These are phyloP conservation scores for Saccharomycopsis phalli DNA, from an alignment of 1,139 yeast species.

Conservation along the genomic window DNA sequence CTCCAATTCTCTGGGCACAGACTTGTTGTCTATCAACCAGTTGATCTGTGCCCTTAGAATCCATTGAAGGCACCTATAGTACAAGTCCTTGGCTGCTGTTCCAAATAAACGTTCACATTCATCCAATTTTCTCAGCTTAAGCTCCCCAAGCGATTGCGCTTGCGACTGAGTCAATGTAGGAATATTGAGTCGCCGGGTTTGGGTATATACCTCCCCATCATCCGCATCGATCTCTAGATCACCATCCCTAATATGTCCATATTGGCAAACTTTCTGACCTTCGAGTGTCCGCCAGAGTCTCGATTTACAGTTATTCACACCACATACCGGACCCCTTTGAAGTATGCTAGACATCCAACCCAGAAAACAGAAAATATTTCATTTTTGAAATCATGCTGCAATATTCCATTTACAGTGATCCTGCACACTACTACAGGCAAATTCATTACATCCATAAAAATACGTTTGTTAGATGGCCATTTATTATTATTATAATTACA, in stretches of 20 bases:
- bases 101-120: conserved; percentile 39
- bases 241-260: conserved; percentile 83
- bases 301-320: conserved; percentile 82
- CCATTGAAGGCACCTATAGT: conserved; percentile 45
- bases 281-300: conserved; percentile 60
- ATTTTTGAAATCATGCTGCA: too few species aligned
- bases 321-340: conserved; percentile 69
- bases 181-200: conserved; percentile 49
- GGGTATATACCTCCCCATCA: conserved; percentile 38
- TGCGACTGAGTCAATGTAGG: conserved; percentile 28
- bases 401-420: too few species aligned
- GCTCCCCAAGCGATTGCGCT: conserved; percentile 18
- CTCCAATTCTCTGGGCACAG: conserved; percentile 32
- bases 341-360: not conserved
- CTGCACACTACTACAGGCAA: too few species aligned
- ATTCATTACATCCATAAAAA: too few species aligned
- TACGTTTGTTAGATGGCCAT: too few species aligned
- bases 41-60: conserved; percentile 43
- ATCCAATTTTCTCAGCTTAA: conserved; percentile 17
- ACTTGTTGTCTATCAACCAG: conserved; percentile 29
- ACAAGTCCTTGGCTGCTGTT: conserved; percentile 38
- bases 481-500: conserved; percentile 1
- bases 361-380: too few species aligned
- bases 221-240: conserved; percentile 73
- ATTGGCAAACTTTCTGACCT: conserved; percentile 78